phyloP scores from a whole-genome alignment of 495 filamentous ascomycete genomes.

The Penicillium samsonianum region DNA sequence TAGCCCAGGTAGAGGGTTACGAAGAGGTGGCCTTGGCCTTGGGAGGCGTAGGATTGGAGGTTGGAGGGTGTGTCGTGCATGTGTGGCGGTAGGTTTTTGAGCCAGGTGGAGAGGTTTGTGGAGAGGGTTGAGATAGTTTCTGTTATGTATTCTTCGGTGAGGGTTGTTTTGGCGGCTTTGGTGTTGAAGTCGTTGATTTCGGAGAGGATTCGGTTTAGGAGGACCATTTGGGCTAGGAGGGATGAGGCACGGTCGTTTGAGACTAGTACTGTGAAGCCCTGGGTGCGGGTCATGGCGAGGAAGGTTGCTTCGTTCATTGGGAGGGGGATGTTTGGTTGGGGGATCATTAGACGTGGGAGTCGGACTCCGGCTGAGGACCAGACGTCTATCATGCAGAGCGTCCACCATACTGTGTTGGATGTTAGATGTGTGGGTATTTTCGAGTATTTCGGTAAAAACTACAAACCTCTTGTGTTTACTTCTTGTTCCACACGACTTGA shows the following conservation, averaged over 20 bases:
- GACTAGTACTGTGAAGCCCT: conserved; percentile 11
- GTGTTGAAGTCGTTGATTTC: conserved; percentile 40
- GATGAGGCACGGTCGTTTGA: conserved; percentile 13
- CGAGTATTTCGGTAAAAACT: conserved; percentile 14
- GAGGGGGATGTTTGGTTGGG: conserved; percentile 23
- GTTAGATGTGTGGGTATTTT: background rate
- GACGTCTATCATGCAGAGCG: conserved; percentile 46
- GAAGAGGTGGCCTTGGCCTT: conserved; percentile 41
- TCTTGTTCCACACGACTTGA: conserved; percentile 18
- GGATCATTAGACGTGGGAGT: conserved; percentile 32
- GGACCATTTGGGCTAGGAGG: conserved; percentile 39
- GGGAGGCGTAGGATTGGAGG: conserved; percentile 26
- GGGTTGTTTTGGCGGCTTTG: conserved; percentile 19
- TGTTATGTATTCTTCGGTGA: conserved; percentile 10
- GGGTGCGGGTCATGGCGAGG: conserved; percentile 13
- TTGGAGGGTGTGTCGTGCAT: conserved; percentile 36
- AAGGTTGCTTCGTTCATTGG: conserved; percentile 36
- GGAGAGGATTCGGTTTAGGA: conserved; percentile 33
- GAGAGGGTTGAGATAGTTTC: conserved; percentile 25
- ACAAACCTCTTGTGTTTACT: conserved; percentile 32
- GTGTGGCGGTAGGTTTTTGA: conserved; percentile 26
- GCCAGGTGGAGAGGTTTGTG: conserved; percentile 33
- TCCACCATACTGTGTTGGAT: conserved; percentile 38
- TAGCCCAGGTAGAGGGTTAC: conserved; percentile 45
- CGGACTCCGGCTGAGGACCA: conserved; percentile 42